Evolutionary conservation across 2,329 filamentous ascomycete species (phyloP), one percentile per base, ranked within the genome.

Genomic region (Purpureocillium lavendulum): DNA sequence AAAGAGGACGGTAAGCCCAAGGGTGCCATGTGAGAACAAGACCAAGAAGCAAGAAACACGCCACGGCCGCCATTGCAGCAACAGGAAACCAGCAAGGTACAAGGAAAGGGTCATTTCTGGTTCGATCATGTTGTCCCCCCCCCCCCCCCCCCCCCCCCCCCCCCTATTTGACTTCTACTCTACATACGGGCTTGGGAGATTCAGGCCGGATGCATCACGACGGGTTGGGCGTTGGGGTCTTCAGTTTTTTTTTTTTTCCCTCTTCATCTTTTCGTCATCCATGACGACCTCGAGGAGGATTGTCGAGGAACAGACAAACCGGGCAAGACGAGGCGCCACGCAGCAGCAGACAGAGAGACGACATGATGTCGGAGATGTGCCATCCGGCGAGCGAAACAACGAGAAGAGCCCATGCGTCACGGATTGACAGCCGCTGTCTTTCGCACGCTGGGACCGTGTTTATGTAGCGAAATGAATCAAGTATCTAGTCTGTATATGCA

Each of bases 1-100:
- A 72, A 74, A 53, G 70, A 76, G 30, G 70, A 77, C 36, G 52
- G 59, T 16, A 43, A 46, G 29, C 40, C 35, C 16, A 36, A 45
- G 30, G 39, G 28, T 40, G 39, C 29, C 38, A 40, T 45, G 31
- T 44, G 43, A 34, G 16, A 44, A 45, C 26, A 46, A 38, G 33
- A 45, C 5, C 13, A 34, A 6, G 21, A 13, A 30, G 11, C 7
- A 12, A 13, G 5, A 30, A 6, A 14, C 5, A 13, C 11, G 29
- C 29, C 11, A 12, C 29, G 13, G 29, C 29, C 6, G 29, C 29
- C n/a, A n/a, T n/a, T 30, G 29, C 21, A 26, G 6, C 21, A 26
- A 26, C 21, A 26, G 21, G 6, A 26, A 26, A 26, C 6, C 6
- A 26, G 10, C 36, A 21, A 17, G 11, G n/a, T 12, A 30, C 35